Evolutionary conservation across 1,139 yeast genomes (phyloP).

Genomic region (Candida smagusa): DNA sequence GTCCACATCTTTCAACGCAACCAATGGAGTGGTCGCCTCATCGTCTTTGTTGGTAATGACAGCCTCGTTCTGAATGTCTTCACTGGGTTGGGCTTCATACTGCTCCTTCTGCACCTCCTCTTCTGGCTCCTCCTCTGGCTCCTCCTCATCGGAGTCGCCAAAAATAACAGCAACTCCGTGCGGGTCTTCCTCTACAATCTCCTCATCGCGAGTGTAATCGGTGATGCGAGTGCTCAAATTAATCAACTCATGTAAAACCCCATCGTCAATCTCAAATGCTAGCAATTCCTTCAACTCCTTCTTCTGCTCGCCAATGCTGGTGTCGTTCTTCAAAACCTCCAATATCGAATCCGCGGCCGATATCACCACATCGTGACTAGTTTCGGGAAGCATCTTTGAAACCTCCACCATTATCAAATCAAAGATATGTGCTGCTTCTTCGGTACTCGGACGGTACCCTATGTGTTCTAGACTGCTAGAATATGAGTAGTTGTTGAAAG

Average conservation of each 20-base stretch:
- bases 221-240: constrained; percentile 53
- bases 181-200: constrained; percentile 18
- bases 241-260: constrained; percentile 51
- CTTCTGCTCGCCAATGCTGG: constrained; percentile 29
- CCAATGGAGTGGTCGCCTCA: not conserved
- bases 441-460: constrained; percentile 24
- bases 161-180: constrained; percentile 40
- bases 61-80: constrained; percentile 19
- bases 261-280: constrained; percentile 40
- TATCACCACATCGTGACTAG: constrained; percentile 41
- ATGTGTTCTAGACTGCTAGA: constrained; percentile 19
- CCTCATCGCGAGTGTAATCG: constrained; percentile 42
- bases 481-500: constrained; percentile 14
- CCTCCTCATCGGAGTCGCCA: constrained; percentile 41
- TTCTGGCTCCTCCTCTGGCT: constrained; percentile 30
- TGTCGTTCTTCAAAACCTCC: constrained; percentile 53
- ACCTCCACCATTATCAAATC: constrained; percentile 30
- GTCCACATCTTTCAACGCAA: constrained; percentile 20
- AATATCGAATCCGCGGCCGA: constrained; percentile 68
- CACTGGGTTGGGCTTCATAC: constrained; percentile 20
- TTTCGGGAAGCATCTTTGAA: constrained; percentile 29
- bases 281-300: constrained; percentile 39
- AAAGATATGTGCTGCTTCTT: constrained; percentile 25
- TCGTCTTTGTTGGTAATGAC: constrained; percentile 1
- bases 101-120: not conserved